Evolutionary conservation across 2,329 filamentous ascomycete species (phyloP), one percentile per base, ranked within the genome.

Genomic region (Neonectria coccinea): DNA sequence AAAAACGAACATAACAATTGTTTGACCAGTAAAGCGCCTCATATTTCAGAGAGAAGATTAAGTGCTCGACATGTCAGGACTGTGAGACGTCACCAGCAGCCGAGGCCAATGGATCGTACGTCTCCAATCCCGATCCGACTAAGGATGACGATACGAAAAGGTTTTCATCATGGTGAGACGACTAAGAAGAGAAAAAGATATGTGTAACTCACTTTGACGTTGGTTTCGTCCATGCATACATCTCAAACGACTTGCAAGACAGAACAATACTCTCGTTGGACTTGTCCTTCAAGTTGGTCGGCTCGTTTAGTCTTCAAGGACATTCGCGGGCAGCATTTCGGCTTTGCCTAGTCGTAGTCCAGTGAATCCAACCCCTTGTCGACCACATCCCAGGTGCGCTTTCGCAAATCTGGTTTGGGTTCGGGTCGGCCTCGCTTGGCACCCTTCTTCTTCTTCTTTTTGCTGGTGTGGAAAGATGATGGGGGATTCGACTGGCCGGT

Each of bases 121-220:
- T 67, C 73, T 68, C 67, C 67, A 71, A 68, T 68, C 70, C 67
- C 65, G 76, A 79, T 97, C 90, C 87, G 93, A 85, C 92, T 97
- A 97, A 97, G 93, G 93, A 97, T 97, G 93, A 97, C 92, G 91
- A 94, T 94, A 94, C 72, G 67, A 82, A 86, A 25, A 79, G 79
- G 48, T 18, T 84, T 89, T 96, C 93, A 95, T 97, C 93, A 95
- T 91, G 65, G 66, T 67, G 64, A 65, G 68, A 54, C 16, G 29
- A 56, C n/a, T 36, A 9, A 16, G 39, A 39, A 18, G 6, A 50
- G 51, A 33, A 48, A 33, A 58, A 45, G 48, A 5, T 20, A 53
- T 52, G 50, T 25, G 4, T 5, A 50, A 67, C 67, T 66, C 64
- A 73, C 71, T 55, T 16, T 14, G 12, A 20, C 25, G 10, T n/a